Conservation (phyloP, 2,329 filamentous ascomycete species). For the Pezizomycotina sp. region DNA sequence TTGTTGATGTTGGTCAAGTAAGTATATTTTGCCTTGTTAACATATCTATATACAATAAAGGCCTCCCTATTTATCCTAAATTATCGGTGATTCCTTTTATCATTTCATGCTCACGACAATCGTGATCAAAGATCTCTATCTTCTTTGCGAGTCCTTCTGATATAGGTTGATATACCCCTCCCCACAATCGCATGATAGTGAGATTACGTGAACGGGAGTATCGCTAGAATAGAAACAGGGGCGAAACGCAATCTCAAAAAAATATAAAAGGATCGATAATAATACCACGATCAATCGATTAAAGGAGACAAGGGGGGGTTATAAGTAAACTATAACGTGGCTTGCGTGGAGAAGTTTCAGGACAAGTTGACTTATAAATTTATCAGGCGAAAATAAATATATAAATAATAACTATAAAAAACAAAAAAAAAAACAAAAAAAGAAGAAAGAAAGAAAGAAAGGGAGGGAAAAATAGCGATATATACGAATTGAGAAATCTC, state of each 20-base stretch:
- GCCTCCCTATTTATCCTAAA: too few species aligned
- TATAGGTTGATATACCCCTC: background rate
- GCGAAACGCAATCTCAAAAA: too few species aligned
- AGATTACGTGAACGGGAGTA: too few species aligned
- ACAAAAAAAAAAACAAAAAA: constrained; percentile 20
- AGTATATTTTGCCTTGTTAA: too few species aligned
- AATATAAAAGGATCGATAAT: too few species aligned
- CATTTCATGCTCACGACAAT: background rate
- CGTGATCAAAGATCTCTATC: background rate
- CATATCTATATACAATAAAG: too few species aligned
- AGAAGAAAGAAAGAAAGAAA: constrained; percentile 22
- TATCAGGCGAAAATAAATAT: background rate
- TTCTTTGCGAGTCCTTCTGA: background rate
- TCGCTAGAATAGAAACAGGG: too few species aligned
- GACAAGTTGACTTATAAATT: background rate
- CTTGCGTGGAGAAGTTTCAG: background rate
- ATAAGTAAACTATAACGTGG: background rate
- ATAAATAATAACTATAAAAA: constrained; percentile 11
- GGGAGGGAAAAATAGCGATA: constrained; percentile 13
- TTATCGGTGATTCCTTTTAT: too few species aligned
- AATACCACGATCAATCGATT: too few species aligned
- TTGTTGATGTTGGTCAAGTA: too few species aligned
- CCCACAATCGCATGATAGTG: background rate
- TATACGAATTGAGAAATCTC: constrained; percentile 11
- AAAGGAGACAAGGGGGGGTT: background rate